A percentile compares a stretch with the other conserved stretches of the same genome.
phyloP scores from a whole-genome alignment of 495 filamentous ascomycete genomes.

The Lindgomyces ingoldianus region DNA sequence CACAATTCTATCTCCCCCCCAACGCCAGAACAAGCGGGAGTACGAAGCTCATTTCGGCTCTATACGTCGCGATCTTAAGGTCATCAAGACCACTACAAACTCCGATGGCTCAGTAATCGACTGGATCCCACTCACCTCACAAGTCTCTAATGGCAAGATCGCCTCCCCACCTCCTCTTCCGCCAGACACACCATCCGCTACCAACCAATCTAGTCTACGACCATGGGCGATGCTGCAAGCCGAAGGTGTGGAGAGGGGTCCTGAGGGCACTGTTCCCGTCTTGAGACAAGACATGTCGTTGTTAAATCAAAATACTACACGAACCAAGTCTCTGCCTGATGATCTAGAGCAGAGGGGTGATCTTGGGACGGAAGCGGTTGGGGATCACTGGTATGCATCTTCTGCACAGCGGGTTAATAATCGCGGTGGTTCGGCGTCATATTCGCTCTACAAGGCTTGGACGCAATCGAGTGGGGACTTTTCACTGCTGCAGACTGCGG shows the following conservation, averaged over 20 bases:
- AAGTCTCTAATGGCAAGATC: constrained; percentile 6
- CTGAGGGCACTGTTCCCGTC: constrained; percentile 15
- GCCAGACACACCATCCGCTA: background rate
- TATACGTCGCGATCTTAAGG: background rate
- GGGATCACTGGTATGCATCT: constrained; percentile 26
- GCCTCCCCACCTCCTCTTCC: constrained; percentile 14
- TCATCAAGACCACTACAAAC: constrained; percentile 3
- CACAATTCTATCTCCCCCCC: background rate
- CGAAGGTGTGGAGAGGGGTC: constrained; percentile 7
- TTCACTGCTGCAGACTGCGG: constrained; percentile 15
- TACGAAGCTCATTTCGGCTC: background rate
- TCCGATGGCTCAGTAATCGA: constrained; percentile 14
- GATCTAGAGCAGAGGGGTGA: background rate
- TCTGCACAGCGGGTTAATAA: constrained; percentile 9
- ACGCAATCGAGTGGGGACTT: constrained; percentile 15
- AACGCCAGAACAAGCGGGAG: background rate
- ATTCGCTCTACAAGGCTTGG: constrained; percentile 16
- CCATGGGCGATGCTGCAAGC: constrained; percentile 16
- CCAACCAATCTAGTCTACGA: background rate
- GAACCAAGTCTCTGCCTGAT: constrained; percentile 6
- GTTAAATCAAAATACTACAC: background rate
- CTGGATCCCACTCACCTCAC: constrained; percentile 15
- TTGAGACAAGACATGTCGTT: background rate
- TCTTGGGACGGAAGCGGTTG: background rate
- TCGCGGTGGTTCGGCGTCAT: constrained; percentile 10